phyloP scores from a whole-genome alignment of 495 filamentous ascomycete genomes.

The Melanomma pulvis-pyrius region DNA sequence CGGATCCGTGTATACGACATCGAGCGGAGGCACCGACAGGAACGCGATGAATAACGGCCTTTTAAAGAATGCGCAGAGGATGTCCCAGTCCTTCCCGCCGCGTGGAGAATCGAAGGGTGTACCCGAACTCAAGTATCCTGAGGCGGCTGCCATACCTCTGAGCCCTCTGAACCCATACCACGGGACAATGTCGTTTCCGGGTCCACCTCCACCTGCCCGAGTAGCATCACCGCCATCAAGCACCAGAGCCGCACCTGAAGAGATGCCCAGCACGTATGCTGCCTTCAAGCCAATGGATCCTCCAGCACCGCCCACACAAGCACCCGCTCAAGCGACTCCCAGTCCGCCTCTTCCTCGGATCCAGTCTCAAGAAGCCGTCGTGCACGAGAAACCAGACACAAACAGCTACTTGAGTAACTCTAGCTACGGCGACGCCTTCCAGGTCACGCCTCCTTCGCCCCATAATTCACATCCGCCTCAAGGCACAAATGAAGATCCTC shows the following conservation, averaged over 20 bases:
- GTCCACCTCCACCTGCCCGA: slow-evolving; percentile 20
- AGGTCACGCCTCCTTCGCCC: slow-evolving; percentile 54
- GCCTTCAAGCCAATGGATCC: slow-evolving; percentile 11
- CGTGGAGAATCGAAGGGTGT: slow-evolving; percentile 27
- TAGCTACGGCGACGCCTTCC: slow-evolving; percentile 64
- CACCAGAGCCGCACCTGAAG: background rate
- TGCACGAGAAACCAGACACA: slow-evolving; percentile 27
- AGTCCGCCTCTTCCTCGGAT: slow-evolving; percentile 37
- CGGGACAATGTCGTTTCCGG: slow-evolving; percentile 6
- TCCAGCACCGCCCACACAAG: slow-evolving; percentile 11
- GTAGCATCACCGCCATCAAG: background rate
- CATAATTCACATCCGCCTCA: slow-evolving; percentile 7
- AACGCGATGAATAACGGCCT: slow-evolving; percentile 65
- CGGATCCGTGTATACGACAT: slow-evolving; percentile 66
- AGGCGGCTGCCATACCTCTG: slow-evolving; percentile 12
- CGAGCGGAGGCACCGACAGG: slow-evolving; percentile 54
- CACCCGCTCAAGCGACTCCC: slow-evolving; percentile 27
- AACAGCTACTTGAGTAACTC: slow-evolving; percentile 52
- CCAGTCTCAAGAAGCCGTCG: slow-evolving; percentile 44
- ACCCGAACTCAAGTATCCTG: slow-evolving; percentile 28
- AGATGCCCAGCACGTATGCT: slow-evolving; percentile 3
- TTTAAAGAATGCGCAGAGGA: slow-evolving; percentile 63
- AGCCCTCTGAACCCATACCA: slow-evolving; percentile 18
- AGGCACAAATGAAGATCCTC: background rate
- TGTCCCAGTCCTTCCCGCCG: slow-evolving; percentile 66